Conservation (phyloP, 768 basidiomycete genomes). For the Boletus speciosus region DNA sequence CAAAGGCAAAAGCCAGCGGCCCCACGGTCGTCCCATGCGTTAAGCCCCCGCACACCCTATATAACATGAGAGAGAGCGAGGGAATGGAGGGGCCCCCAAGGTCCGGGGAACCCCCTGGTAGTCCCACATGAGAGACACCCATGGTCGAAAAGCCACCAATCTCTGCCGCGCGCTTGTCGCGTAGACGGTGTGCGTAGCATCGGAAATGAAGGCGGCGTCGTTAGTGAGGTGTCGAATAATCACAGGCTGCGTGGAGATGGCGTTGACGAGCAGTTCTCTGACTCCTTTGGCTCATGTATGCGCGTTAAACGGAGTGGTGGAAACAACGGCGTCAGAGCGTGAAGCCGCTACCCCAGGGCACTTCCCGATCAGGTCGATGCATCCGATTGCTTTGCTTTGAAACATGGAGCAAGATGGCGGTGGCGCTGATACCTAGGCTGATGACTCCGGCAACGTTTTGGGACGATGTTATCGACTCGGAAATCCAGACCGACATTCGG, state of each 20-base stretch:
- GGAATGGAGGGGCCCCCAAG: conserved; percentile 8
- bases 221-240: conserved; percentile 1
- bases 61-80: not conserved
- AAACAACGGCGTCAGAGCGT: not conserved
- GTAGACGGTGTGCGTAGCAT: conserved; percentile 1
- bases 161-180: conserved; percentile 1
- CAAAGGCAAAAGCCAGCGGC: conserved; percentile 21
- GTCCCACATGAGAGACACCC: conserved; percentile 3
- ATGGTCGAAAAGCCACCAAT: not conserved
- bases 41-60: conserved; percentile 19
- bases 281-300: not conserved
- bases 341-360: not conserved
- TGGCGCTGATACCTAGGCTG: not conserved
- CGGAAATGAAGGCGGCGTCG: conserved; percentile 21
- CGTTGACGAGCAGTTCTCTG: not conserved
- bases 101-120: conserved; percentile 14
- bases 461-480: not conserved
- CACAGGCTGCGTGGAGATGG: not conserved
- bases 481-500: not conserved
- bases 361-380: conserved; percentile 1
- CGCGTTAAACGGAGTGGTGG: not conserved
- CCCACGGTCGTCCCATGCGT: conserved; percentile 15
- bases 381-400: not conserved
- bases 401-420: not conserved
- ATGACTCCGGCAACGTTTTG: not conserved